These are phyloP conservation scores for Cutaneotrichosporon sp. DNA, from an alignment of 1,284 basidiomycete genomes.

Conservation along the genomic window DNA sequence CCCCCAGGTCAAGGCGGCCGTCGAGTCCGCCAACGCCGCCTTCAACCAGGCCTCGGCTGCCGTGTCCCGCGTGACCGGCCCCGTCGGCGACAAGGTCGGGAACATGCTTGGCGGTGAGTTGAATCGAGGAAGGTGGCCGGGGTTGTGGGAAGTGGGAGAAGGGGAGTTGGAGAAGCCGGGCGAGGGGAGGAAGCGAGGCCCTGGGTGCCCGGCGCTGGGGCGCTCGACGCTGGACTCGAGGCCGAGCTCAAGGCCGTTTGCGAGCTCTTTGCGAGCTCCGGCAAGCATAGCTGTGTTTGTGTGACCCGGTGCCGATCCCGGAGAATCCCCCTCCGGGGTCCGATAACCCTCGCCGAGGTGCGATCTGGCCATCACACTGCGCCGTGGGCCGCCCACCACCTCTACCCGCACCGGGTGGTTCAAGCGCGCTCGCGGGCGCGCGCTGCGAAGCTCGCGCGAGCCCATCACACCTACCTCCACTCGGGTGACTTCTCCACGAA, in stretches of 20 bases:
- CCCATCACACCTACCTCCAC: not conserved
- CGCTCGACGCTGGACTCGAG: no score
- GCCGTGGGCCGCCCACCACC: no score
- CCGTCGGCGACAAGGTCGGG: slow-evolving; percentile 50
- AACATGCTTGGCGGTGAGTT: slow-evolving; percentile 50
- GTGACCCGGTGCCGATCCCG: not conserved
- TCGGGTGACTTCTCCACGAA: not conserved
- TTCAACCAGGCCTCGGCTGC: slow-evolving; percentile 34
- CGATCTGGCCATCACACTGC: not conserved
- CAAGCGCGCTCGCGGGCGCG: no score
- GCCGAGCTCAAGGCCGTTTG: not conserved
- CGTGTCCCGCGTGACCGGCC: slow-evolving; percentile 50
- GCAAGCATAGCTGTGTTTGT: no score
- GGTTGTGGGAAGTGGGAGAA: no score
- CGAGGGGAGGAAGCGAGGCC: no score
- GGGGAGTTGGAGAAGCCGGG: not conserved
- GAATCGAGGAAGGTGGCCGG: not conserved
- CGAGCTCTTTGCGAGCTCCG: no score
- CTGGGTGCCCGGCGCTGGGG: no score
- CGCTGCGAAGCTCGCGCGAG: no score
- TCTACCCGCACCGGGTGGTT: no score
- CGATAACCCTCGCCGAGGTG: not conserved
- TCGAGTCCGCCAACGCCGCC: slow-evolving; percentile 9
- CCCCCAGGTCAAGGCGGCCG: slow-evolving; percentile 13
- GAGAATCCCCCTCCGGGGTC: not conserved